Conservation (phyloP, 345 rosid genomes). For the Trapa incisa region DNA sequence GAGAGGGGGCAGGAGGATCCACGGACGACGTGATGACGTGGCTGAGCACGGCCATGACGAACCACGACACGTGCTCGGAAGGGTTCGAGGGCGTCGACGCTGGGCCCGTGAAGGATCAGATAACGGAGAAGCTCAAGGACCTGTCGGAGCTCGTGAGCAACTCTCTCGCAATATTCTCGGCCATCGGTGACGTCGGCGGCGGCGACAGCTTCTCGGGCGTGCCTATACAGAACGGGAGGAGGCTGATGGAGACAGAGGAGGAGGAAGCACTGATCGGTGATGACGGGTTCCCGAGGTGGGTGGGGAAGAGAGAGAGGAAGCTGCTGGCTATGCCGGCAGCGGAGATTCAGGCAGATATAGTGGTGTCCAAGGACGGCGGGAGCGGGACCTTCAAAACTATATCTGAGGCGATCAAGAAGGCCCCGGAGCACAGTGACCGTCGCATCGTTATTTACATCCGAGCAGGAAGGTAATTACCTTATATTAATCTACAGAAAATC, state of each 20-base stretch:
- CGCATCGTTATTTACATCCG: conserved; percentile 68
- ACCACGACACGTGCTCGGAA: conserved; percentile 87
- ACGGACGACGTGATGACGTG: conserved; percentile 70
- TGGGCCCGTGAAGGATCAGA: conserved; percentile 51
- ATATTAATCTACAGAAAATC: background rate
- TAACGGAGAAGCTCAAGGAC: conserved; percentile 46
- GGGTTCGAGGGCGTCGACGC: conserved; percentile 43
- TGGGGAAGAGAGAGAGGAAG: conserved; percentile 43
- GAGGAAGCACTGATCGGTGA: conserved; percentile 5
- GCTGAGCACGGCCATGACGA: conserved; percentile 85
- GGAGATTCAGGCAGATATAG: conserved; percentile 70
- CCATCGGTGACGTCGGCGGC: conserved; percentile 9
- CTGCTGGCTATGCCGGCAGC: conserved; percentile 39
- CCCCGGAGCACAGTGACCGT: conserved; percentile 55
- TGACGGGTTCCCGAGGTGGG: conserved; percentile 55
- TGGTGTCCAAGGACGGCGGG: conserved; percentile 59
- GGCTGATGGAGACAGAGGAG: conserved; percentile 19
- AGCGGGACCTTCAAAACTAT: conserved; percentile 73
- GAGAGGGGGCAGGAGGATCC: conserved; percentile 13
- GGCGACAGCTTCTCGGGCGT: conserved; percentile 59
- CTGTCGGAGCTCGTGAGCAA: conserved; percentile 82
- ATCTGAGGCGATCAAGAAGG: conserved; percentile 76
- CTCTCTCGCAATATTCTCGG: conserved; percentile 67
- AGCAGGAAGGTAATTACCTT: conserved; percentile 71
- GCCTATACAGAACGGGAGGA: conserved; percentile 72